Conservation (phyloP, 208 protist species). For the Acanthamoeba culbertsoni region DNA sequence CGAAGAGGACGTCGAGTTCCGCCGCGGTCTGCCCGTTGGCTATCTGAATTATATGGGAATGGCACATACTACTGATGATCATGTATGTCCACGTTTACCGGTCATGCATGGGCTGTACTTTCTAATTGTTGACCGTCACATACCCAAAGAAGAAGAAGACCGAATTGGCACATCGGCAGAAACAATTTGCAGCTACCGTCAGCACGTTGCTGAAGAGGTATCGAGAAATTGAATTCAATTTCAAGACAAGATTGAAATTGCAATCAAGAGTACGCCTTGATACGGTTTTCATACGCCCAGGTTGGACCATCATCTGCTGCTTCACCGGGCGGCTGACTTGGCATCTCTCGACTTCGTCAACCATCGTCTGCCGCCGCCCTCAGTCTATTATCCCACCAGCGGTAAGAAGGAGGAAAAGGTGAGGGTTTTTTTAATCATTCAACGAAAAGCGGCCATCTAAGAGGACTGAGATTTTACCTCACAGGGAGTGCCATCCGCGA, state of each 20-base stretch:
- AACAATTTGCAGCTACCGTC: too few species aligned
- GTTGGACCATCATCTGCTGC: not conserved
- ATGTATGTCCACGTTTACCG: not conserved
- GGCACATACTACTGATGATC: not conserved
- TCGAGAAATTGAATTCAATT: too few species aligned
- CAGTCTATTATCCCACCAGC: not conserved
- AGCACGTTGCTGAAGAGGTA: too few species aligned
- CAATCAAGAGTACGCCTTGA: not conserved
- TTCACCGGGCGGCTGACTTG: conserved; percentile 15
- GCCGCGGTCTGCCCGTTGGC: conserved; percentile 57
- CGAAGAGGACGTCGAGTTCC: conserved; percentile 75
- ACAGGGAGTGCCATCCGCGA: too few species aligned
- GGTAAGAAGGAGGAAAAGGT: not conserved
- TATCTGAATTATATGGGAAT: conserved; percentile 36
- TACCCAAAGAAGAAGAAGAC: conserved; percentile 45
- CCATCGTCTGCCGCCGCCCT: not conserved
- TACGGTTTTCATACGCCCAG: not conserved
- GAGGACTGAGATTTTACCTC: too few species aligned
- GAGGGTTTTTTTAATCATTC: not conserved
- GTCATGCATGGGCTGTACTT: too few species aligned
- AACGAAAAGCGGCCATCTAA: too few species aligned
- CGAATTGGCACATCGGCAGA: not conserved
- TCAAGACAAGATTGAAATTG: too few species aligned
- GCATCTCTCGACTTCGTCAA: conserved; percentile 22
- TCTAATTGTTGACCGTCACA: too few species aligned